These are phyloP conservation scores for Boletus pseudo-olivaceus DNA, from an alignment of 768 basidiomycete species.

Conservation along the genomic window DNA sequence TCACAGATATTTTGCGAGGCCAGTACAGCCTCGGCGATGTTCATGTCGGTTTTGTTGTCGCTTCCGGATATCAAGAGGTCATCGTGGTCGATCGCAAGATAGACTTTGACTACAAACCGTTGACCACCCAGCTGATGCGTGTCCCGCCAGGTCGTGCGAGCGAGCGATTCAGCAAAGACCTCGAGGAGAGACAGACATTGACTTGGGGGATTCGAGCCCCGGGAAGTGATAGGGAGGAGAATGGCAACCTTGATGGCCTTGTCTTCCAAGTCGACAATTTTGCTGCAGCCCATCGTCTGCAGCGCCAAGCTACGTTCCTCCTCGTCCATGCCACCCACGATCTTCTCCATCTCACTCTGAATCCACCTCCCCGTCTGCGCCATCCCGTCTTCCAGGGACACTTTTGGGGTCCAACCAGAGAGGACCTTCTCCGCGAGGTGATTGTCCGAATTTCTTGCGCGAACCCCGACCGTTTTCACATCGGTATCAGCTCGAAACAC, in stretches of 20 bases:
- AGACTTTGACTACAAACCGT: conserved; percentile 40
- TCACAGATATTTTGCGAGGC: conserved; percentile 35
- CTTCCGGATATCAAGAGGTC: conserved; percentile 38
- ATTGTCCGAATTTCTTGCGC: conserved; percentile 52
- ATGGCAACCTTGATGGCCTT: conserved; percentile 44
- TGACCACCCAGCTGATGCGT: conserved; percentile 28
- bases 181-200: conserved; percentile 42
- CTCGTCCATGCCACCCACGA: conserved; percentile 5
- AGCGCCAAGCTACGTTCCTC: conserved; percentile 17
- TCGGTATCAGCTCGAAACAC: conserved; percentile 24
- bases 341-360: conserved; percentile 31
- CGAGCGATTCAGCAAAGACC: conserved; percentile 42
- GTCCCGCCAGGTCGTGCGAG: conserved; percentile 46
- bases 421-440: conserved; percentile 30
- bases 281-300: conserved; percentile 31
- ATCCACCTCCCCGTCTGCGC: conserved; percentile 48
- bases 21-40: conserved; percentile 38
- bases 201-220: conserved; percentile 32
- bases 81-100: conserved; percentile 52
- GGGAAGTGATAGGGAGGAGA: conserved; percentile 57
- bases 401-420: conserved; percentile 40
- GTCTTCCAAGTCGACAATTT: conserved; percentile 36
- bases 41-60: conserved; percentile 12
- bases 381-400: conserved; percentile 47
- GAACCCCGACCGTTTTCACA: conserved; percentile 43